Conservation (phyloP, 75 land plant genomes). For the Pseudotsuga menziesii region DNA sequence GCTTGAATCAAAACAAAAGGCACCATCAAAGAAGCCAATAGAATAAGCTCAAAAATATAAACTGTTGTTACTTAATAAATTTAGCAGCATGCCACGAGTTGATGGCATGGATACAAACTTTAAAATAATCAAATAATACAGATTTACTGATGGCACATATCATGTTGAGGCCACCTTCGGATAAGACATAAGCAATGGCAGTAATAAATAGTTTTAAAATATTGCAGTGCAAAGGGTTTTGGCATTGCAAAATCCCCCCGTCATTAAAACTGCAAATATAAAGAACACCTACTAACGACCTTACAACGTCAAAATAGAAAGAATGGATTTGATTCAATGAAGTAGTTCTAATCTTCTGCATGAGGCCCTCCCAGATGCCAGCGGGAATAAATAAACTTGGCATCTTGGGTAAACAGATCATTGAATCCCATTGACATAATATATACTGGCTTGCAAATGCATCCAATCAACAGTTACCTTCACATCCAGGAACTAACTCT, state of each 20-base stretch:
- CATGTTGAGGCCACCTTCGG: neutral
- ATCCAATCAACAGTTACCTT: neutral
- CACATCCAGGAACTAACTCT: neutral
- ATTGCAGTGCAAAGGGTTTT: constrained; percentile 2
- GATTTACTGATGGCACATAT: neutral
- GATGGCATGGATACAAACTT: no score
- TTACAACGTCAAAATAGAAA: neutral
- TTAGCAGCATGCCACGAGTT: no score
- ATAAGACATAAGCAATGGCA: neutral
- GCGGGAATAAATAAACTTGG: constrained; percentile 5
- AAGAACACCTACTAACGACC: constrained; percentile 6
- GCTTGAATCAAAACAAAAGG: no score
- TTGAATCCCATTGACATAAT: neutral
- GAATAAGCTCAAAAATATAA: neutral
- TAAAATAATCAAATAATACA: no score
- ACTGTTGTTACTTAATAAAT: neutral
- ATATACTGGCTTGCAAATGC: constrained; percentile 1
- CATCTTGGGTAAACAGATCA: neutral
- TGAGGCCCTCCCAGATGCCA: neutral
- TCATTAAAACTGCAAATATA: constrained; percentile 1
- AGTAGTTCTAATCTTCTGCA: neutral
- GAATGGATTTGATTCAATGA: constrained; percentile 5
- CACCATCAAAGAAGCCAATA: neutral
- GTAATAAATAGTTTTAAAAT: neutral
- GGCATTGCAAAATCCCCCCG: neutral